Base-by-base conservation (phyloP, 805 yeast species). In the Zygosaccharomyces rouxii region DNA sequence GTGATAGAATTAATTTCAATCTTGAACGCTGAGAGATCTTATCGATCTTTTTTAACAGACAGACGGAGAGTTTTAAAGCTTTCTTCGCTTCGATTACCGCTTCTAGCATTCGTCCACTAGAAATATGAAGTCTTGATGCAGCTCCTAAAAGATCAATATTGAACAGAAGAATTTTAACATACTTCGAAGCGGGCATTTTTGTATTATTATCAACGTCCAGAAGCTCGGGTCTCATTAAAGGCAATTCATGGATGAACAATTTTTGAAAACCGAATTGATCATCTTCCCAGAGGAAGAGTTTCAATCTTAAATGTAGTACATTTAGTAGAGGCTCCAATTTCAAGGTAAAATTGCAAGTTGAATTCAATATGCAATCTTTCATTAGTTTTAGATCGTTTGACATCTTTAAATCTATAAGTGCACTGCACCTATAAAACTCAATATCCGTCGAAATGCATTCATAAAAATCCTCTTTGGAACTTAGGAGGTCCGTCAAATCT, bases 21-120 rank as follows among this genome's bases (percentile, higher is more conserved):
- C 72, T 74, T 3, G 71, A 44, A 2, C 62, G 52, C 47, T 66
- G 63, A 42, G 44, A 55, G 10, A 51, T 53, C 25, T 54, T 57
- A 51, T 48, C 62, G 28, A 29, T 51, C 46, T 74, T 76, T 48
- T 76, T 77, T 35, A 82, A 48, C 7, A 83, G 62, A 0, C 86
- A 79, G 48, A 76, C 75, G 7, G 79, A 59, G 5, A 84, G 61
- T 52, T 80, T 77, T 2, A 81, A 64, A 1, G 81, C 70, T 9
- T 74, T 67, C 48, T 77, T 81, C 11, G 72, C 61, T 38, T 78
- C 77, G 3, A 59, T 52, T 3, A 71, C 57, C 5, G 70, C 49
- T 3, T 50, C 58, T 1, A 52, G 35, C 21, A 63, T 37, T 29
- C 60, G 50, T 11, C 56, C 48, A 1, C 44, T 39, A 7, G 40